Conservation (phyloP, 176 grass and related monocot genomes). For the Poa pratensis region DNA sequence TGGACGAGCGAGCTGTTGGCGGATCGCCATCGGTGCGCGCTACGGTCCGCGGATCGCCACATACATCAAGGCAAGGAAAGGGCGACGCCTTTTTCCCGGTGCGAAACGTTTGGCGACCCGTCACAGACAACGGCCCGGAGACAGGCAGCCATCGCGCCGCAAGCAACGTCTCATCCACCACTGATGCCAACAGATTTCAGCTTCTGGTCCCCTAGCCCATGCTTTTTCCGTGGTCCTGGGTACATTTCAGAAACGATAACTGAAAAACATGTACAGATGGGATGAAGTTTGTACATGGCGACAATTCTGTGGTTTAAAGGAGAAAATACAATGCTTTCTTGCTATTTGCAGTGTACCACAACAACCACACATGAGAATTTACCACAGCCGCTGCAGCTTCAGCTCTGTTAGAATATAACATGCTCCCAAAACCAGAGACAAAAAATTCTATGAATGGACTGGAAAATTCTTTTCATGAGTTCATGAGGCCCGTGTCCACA, state of each 20-base stretch:
- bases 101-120: not conserved
- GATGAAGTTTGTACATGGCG: not conserved
- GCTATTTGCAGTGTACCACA: constrained; percentile 50
- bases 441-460: constrained; percentile 3
- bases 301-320: too few relatives aligned
- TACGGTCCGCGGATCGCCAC: constrained; percentile 14
- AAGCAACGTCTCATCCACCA: constrained; percentile 33
- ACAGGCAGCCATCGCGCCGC: not conserved
- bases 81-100: not conserved
- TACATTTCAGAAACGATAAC: not conserved
- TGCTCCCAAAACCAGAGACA: constrained; percentile 3
- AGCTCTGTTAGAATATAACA: not conserved
- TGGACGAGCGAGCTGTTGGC: constrained; percentile 27
- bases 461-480: constrained; percentile 37
- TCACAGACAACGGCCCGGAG: not conserved
- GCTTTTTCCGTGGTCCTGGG: not conserved
- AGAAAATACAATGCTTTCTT: constrained; percentile 43
- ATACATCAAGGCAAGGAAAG: constrained; percentile 12
- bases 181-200: not conserved
- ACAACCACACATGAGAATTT: constrained; percentile 9
- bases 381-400: not conserved
- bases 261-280: not conserved
- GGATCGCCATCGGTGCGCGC: constrained; percentile 31
- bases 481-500: constrained; percentile 13
- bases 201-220: not conserved